phyloP scores from a whole-genome alignment of 768 basidiomycete genomes.

The Russula brevipes region DNA sequence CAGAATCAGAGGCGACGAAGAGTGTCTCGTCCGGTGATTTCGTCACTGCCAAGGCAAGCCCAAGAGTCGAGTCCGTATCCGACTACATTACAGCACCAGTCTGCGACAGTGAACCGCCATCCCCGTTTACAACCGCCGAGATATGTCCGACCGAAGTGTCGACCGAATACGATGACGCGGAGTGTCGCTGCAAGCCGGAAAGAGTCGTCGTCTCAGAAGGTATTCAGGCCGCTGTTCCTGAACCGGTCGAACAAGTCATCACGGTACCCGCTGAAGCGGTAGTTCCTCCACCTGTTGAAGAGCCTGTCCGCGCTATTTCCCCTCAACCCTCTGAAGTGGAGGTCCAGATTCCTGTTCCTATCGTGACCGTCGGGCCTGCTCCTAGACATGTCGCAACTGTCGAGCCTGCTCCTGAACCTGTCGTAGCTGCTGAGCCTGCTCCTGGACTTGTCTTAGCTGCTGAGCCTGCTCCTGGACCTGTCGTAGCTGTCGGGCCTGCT shows the following conservation, averaged over 20 bases:
- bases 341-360: background rate
- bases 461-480: background rate
- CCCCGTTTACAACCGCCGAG: conserved; percentile 49
- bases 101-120: conserved; percentile 38
- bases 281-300: background rate
- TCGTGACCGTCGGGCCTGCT: background rate
- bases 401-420: background rate
- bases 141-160: conserved; percentile 41
- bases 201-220: conserved; percentile 11
- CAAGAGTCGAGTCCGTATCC: conserved; percentile 35
- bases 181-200: conserved; percentile 31
- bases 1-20: conserved; percentile 28
- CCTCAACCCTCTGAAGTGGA: background rate
- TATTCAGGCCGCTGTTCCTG: conserved; percentile 19
- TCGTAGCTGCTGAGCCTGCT: no score
- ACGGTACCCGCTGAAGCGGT: background rate
- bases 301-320: background rate
- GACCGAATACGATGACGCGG: conserved; percentile 47
- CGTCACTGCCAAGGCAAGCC: conserved; percentile 21
- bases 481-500: no score
- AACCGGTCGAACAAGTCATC: conserved; percentile 25
- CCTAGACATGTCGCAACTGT: no score
- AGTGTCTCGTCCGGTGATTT: conserved; percentile 15
- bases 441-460: background rate
- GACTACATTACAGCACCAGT: conserved; percentile 41